Conservation (phyloP, 805 yeast species). For the Wickerhamiella allomyrinae region DNA sequence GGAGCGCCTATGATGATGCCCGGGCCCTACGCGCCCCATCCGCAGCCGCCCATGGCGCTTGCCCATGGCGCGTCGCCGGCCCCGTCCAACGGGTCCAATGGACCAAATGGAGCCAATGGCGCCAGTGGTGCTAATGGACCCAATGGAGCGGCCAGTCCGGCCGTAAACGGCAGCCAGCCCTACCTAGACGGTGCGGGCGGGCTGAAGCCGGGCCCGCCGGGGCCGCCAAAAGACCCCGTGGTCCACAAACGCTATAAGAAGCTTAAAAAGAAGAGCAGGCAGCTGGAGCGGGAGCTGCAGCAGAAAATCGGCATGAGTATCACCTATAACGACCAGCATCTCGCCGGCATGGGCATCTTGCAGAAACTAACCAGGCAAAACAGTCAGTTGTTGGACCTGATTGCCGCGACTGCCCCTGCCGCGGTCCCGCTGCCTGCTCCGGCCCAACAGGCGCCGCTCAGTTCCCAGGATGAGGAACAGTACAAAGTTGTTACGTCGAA, state of each 20-base stretch:
- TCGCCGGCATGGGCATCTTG: not conserved
- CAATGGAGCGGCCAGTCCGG: not conserved
- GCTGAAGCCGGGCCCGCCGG: not conserved
- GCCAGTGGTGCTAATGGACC: not conserved
- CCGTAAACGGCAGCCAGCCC: not conserved
- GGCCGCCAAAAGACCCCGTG: not conserved
- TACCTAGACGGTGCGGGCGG: not conserved
- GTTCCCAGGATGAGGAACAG: conserved; percentile 2
- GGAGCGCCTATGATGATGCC: not conserved
- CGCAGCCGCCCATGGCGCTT: too few species aligned
- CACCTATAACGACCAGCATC: not conserved
- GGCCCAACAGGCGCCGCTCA: not conserved
- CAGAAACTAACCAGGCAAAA: not conserved
- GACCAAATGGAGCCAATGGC: not conserved
- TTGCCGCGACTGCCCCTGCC: not conserved
- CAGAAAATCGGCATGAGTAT: not conserved
- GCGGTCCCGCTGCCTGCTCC: conserved; percentile 1
- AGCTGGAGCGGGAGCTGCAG: conserved; percentile 1
- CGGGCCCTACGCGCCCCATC: not conserved
- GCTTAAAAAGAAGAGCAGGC: not conserved
- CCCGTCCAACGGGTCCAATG: not conserved
- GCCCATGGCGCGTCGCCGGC: too few species aligned
- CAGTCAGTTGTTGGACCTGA: not conserved
- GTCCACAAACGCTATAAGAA: not conserved
- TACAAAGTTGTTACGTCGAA: not conserved